Conservation (phyloP, 495 filamentous ascomycete species). For the Penicillium odoratum region DNA sequence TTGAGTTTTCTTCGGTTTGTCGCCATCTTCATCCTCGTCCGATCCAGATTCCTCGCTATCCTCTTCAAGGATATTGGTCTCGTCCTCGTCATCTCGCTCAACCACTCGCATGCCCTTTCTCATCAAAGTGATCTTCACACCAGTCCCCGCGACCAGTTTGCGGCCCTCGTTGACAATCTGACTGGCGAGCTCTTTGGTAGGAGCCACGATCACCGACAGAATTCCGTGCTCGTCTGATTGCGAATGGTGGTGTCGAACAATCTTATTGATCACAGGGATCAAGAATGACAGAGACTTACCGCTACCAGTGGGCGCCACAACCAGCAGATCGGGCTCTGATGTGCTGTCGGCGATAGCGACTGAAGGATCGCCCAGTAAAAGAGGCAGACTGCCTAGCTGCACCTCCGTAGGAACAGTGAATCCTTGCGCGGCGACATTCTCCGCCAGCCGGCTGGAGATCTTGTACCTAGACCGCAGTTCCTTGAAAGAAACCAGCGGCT, state of each 20-base stretch:
- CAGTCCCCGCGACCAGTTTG: constrained; percentile 76
- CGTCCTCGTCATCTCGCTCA: constrained; percentile 36
- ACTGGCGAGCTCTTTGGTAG: constrained; percentile 85
- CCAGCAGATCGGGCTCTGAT: constrained; percentile 68
- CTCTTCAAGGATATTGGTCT: constrained; percentile 40
- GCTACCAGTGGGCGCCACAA: constrained; percentile 91
- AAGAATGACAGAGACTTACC: constrained; percentile 96
- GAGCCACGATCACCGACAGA: constrained; percentile 72
- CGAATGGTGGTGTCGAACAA: constrained; percentile 54
- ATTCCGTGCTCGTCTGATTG: constrained; percentile 52
- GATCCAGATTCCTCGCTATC: constrained; percentile 40
- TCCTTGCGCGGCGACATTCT: constrained; percentile 80
- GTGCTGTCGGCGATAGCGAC: constrained; percentile 12
- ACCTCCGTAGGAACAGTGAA: constrained; percentile 90
- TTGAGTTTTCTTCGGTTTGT: constrained; percentile 33
- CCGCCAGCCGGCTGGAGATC: constrained; percentile 66
- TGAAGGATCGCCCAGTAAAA: constrained; percentile 57
- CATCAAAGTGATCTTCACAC: constrained; percentile 79
- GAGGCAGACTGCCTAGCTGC: constrained; percentile 80
- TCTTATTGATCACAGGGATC: constrained; percentile 77
- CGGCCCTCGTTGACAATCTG: constrained; percentile 92
- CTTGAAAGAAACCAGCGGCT: constrained; percentile 75
- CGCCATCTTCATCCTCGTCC: constrained; percentile 40
- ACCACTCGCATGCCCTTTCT: constrained; percentile 75
- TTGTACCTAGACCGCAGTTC: constrained; percentile 68